Base-by-base conservation (phyloP, 2,329 filamentous ascomycete species). In the Capronia americana region DNA sequence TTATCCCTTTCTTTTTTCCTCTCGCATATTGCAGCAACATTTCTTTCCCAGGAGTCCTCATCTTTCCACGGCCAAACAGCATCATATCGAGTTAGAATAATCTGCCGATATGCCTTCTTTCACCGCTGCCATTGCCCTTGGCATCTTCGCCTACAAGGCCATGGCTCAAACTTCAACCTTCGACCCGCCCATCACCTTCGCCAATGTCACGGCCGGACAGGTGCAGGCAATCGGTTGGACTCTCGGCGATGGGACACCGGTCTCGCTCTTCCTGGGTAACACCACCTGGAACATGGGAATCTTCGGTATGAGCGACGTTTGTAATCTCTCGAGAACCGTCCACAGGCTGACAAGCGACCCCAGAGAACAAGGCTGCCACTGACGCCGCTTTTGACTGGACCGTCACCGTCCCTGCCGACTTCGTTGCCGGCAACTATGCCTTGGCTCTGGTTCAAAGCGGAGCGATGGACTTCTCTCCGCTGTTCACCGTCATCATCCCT, bases 231-330 rank as follows among this genome's bases (percentile, higher is more conserved):
- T 72, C 60, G 55, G 62, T 7, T 72, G 65, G 64, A 66, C 66
- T 34, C 51, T 62, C 26, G 71, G 71, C 8, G 61, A 70, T 56
- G 65, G 65, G 6, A 55, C 55, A 2, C 62, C 65, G 8, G 67
- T 72, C 12, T 63, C 68, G 23, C 51, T 72, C 23, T 63, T 64
- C 54, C 53, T 72, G 28, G 69, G 67, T 17, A 71, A 71, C 58
- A 57, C 59, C 5, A 69, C 54, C 32, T 70, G 64, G 65, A 64
- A 61, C 12, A 58, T 41, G 32, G 38, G 64, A 26, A 57, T 72
- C 44, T 69, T 69, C 61, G 64, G 70, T 72, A 66, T 46, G 64
- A 69, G n/a, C 38, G 38, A n/a, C 55, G 50, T 48, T 8, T 28
- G 63, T 32, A 1, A 14, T 5, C 53, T 20, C 28, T 12, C 53